A percentile compares a stretch with the other conserved stretches of the same genome.
Conservation (phyloP, 108 stramenopile genomes). For the Discostella stelligeroides region DNA sequence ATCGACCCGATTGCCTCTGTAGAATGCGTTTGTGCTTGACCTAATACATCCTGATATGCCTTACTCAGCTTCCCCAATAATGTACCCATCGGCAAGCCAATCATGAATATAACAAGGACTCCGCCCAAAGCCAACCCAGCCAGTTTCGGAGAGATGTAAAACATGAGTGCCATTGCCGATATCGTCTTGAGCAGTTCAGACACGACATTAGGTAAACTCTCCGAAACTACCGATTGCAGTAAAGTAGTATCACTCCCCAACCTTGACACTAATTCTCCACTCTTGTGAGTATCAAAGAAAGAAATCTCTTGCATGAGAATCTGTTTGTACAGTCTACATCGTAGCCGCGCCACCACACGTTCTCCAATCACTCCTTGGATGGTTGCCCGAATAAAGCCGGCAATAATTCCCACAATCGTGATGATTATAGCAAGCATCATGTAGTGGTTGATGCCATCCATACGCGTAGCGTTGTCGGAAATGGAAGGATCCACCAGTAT, state of each 20-base stretch:
- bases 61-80: constrained; percentile 59
- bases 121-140: constrained; percentile 64
- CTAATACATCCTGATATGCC: constrained; percentile 72
- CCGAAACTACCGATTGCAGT: constrained; percentile 62
- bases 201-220: constrained; percentile 58
- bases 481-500: constrained; percentile 42
- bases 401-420: constrained; percentile 26
- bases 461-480: constrained; percentile 13
- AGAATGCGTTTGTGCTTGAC: constrained; percentile 62
- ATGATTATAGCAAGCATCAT: constrained; percentile 52
- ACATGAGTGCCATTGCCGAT: constrained; percentile 64
- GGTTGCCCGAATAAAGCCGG: constrained; percentile 51
- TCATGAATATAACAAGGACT: constrained; percentile 53
- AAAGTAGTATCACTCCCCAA: constrained; percentile 70
- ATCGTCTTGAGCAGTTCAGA: constrained; percentile 52
- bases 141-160: constrained; percentile 62
- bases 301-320: constrained; percentile 81
- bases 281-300: constrained; percentile 80
- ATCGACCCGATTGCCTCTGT: constrained; percentile 74
- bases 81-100: constrained; percentile 58
- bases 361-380: constrained; percentile 67
- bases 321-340: constrained; percentile 53
- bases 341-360: constrained; percentile 74
- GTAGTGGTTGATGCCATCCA: constrained; percentile 47
- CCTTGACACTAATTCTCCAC: constrained; percentile 80